phyloP scores from a whole-genome alignment of 2,329 filamentous ascomycete species.

The Cercospora sp. region DNA sequence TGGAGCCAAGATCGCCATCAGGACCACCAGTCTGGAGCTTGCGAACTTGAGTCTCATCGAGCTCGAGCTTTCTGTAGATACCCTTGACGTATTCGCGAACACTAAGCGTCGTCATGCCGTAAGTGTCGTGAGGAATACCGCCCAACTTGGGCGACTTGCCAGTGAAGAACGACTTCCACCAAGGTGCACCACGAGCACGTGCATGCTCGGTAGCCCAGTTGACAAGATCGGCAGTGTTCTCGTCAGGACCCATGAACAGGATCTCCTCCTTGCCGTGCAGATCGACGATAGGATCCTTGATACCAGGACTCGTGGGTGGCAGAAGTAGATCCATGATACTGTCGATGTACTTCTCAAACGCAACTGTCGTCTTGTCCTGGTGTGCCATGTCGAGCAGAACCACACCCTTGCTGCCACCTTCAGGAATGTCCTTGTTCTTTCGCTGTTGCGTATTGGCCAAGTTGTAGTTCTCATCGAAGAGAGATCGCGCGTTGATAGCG shows the following conservation, averaged over 20 bases:
- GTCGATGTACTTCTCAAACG: constrained; percentile 99
- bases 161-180: constrained; percentile 99
- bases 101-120: constrained; percentile 97
- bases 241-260: constrained; percentile 96
- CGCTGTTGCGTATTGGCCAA: constrained; percentile 97
- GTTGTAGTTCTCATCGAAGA: constrained; percentile 99
- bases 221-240: constrained; percentile 96
- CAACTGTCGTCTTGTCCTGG: constrained; percentile 87
- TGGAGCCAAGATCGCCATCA: constrained; percentile 93
- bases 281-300: constrained; percentile 98
- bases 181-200: constrained; percentile 79
- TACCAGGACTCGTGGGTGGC: constrained; percentile 85
- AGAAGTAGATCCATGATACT: constrained; percentile 94
- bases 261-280: constrained; percentile 94
- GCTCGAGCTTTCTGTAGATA: constrained; percentile 92
- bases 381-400: constrained; percentile 91
- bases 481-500: constrained; percentile 88
- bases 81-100: constrained; percentile 95
- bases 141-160: constrained; percentile 95
- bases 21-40: constrained; percentile 98
- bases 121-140: constrained; percentile 92
- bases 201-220: constrained; percentile 99
- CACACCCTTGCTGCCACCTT: constrained; percentile 97
- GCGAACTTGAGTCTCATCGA: constrained; percentile 79
- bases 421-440: constrained; percentile 99